Evolutionary conservation across 2,329 filamentous ascomycete genomes (phyloP).

Genomic region (Colletotrichum tamarilloi): DNA sequence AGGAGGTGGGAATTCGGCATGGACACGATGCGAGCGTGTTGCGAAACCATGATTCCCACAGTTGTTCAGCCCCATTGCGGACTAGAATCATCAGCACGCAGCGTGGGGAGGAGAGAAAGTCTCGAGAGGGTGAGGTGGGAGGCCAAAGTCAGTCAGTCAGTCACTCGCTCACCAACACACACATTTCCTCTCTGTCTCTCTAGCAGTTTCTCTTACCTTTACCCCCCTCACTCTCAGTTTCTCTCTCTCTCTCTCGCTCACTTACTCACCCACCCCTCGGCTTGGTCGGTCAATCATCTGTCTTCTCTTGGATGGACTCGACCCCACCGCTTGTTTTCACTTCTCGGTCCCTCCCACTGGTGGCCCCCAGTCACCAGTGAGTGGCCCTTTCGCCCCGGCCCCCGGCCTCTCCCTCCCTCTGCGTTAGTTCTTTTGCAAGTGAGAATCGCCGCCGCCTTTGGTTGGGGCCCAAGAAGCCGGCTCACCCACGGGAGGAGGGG

Average conservation of each 20-base stretch:
- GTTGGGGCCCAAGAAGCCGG: constrained; percentile 35
- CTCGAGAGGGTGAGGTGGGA: constrained; percentile 6
- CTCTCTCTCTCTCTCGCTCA: constrained; percentile 13
- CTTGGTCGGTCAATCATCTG: not conserved
- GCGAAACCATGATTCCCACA: not conserved
- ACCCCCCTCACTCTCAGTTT: not conserved
- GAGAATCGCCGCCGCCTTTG: constrained; percentile 20
- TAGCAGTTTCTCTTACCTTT: not conserved
- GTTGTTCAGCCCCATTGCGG: not conserved
- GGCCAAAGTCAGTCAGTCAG: constrained; percentile 2
- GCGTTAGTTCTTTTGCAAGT: constrained; percentile 13
- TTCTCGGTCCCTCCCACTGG: constrained; percentile 3
- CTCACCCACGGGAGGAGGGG: constrained; percentile 29
- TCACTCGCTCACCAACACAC: not conserved
- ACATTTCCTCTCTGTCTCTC: not conserved
- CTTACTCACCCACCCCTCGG: not conserved
- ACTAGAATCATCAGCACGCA: not conserved
- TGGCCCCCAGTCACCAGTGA: not conserved
- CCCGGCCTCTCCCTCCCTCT: constrained; percentile 13
- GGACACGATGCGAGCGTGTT: not conserved
- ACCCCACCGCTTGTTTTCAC: constrained; percentile 2
- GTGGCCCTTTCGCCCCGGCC: constrained; percentile 13
- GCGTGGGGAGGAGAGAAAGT: constrained; percentile 14
- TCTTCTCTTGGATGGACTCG: not conserved
- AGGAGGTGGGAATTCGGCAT: not conserved